These are phyloP conservation scores for Cyberlindnera amylophila DNA, from an alignment of 805 yeast species.

Conservation along the genomic window DNA sequence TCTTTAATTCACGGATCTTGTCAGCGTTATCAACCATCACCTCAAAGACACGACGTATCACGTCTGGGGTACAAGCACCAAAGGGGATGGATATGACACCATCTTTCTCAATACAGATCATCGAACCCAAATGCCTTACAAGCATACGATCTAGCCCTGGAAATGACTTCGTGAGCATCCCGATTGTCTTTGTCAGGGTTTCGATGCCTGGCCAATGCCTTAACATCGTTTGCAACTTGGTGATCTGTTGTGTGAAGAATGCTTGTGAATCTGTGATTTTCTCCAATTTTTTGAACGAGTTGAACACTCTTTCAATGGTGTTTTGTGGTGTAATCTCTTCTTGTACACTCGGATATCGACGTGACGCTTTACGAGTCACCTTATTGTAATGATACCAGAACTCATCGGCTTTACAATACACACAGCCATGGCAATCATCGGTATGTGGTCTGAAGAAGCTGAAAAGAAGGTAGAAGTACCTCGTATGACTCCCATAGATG, in stretches of 20 bases:
- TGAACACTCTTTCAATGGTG: slow-evolving; percentile 2
- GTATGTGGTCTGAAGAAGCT: too few relatives aligned
- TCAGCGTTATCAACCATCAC: slow-evolving; percentile 1
- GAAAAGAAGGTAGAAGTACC: background rate
- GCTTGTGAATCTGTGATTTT: background rate
- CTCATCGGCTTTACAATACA: slow-evolving; percentile 4
- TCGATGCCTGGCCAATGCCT: slow-evolving; percentile 11
- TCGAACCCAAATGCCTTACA: background rate
- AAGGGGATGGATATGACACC: slow-evolving; percentile 4
- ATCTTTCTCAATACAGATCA: slow-evolving; percentile 2
- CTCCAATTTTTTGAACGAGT: background rate
- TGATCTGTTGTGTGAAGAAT: background rate
- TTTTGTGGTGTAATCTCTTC: slow-evolving; percentile 2
- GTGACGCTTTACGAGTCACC: background rate
- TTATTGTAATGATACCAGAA: slow-evolving; percentile 9
- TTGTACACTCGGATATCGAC: slow-evolving; percentile 1
- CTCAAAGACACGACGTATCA: slow-evolving; percentile 6
- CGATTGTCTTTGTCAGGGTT: background rate
- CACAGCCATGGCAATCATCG: slow-evolving; percentile 6
- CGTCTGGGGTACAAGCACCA: slow-evolving; percentile 8
- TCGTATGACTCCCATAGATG: slow-evolving; percentile 4
- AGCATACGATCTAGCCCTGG: slow-evolving; percentile 7
- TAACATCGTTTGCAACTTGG: slow-evolving; percentile 5
- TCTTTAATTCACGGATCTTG: background rate
- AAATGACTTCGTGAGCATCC: slow-evolving; percentile 1